These are phyloP conservation scores for Jackrogersella multiformis DNA, from an alignment of 495 filamentous ascomycete genomes.

Conservation along the genomic window DNA sequence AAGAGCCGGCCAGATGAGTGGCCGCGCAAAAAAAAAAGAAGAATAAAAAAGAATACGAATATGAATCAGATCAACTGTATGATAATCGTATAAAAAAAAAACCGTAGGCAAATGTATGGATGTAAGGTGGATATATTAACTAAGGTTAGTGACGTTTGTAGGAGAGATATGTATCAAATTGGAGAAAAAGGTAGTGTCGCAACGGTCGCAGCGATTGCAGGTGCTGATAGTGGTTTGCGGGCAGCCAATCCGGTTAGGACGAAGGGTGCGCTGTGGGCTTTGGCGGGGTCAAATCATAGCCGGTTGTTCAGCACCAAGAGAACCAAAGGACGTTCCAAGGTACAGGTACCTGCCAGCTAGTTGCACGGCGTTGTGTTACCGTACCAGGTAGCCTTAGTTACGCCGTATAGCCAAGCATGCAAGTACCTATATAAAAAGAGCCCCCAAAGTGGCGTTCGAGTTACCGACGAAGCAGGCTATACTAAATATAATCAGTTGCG, in stretches of 20 bases:
- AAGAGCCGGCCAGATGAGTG: slow-evolving; percentile 32
- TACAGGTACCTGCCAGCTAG: slow-evolving; percentile 17
- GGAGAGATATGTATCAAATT: slow-evolving; percentile 42
- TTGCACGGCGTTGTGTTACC: slow-evolving; percentile 14
- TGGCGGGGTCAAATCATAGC: slow-evolving; percentile 36
- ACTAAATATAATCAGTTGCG: slow-evolving; percentile 23
- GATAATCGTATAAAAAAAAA: slow-evolving; percentile 8
- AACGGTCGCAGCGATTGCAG: slow-evolving; percentile 41
- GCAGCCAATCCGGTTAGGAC: slow-evolving; percentile 38
- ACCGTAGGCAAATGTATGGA: slow-evolving; percentile 23
- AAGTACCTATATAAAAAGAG: slow-evolving; percentile 18
- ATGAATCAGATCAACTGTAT: slow-evolving; percentile 24
- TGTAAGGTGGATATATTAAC: slow-evolving; percentile 35
- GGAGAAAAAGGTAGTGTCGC: slow-evolving; percentile 42
- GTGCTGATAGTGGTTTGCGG: slow-evolving; percentile 32
- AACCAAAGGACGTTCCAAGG: slow-evolving; percentile 6
- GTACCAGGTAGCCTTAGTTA: slow-evolving; percentile 27
- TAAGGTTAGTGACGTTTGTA: slow-evolving; percentile 46
- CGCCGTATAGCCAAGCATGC: slow-evolving; percentile 26
- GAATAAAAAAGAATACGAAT: slow-evolving; percentile 11
- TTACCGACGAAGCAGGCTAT: slow-evolving; percentile 24
- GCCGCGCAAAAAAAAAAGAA: slow-evolving; percentile 36
- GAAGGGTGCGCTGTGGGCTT: slow-evolving; percentile 32
- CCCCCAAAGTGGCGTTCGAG: slow-evolving; percentile 24
- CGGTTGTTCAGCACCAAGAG: slow-evolving; percentile 3